Percentiles rank a stretch among this genome's conserved stretches.
These are phyloP conservation scores for Physaria fendleri DNA, from an alignment of 345 rosid species.

Conservation along the genomic window DNA sequence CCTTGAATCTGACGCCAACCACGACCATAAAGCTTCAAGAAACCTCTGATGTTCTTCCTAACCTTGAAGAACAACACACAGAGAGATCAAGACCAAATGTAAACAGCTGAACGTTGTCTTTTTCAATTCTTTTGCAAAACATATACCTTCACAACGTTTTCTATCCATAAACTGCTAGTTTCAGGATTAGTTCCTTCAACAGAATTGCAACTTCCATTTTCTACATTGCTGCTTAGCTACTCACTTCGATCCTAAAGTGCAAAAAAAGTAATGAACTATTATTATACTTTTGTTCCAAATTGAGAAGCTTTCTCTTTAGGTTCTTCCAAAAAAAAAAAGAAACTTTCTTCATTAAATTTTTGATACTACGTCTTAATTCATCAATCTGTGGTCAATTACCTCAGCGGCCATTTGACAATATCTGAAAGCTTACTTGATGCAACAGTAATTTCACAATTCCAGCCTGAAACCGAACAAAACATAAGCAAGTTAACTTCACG, in stretches of 20 bases:
- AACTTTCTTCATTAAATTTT: not conserved
- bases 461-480: not conserved
- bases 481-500: not conserved
- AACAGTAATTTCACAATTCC: not conserved
- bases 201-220: conserved; percentile 15
- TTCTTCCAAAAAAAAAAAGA: not conserved
- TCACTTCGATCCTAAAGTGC: conserved; percentile 24
- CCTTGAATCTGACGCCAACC: conserved; percentile 89
- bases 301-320: not conserved
- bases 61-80: no score
- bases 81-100: no score
- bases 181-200: conserved; percentile 14
- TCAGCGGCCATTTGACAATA: conserved; percentile 14
- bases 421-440: not conserved
- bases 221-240: conserved; percentile 14
- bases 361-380: not conserved
- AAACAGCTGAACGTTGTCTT: no score
- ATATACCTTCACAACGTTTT: conserved; percentile 14
- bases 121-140: no score
- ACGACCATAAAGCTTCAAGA: conserved; percentile 77
- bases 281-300: not conserved
- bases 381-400: conserved; percentile 7
- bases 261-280: not conserved
- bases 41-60: conserved; percentile 78
- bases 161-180: not conserved